Conservation (phyloP, 139 green algal species). For the Gonium pectorale region DNA sequence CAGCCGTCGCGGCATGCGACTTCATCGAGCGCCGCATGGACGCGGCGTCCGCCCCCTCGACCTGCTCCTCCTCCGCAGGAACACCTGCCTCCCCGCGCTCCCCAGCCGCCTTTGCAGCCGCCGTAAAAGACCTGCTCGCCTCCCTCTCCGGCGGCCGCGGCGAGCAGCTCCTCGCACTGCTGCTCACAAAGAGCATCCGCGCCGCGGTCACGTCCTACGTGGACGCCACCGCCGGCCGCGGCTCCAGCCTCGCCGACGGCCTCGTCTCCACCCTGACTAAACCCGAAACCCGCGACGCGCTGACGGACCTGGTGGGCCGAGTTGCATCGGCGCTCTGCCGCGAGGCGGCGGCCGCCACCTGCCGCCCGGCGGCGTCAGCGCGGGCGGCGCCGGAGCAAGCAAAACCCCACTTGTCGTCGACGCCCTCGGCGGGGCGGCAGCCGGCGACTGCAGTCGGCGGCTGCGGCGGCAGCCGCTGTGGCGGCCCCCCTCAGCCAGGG, state of each 20-base stretch:
- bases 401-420: too few species aligned
- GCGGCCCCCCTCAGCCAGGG: too few species aligned
- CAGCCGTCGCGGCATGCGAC: conserved; percentile 44
- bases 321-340: conserved; percentile 48
- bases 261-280: conserved; percentile 48
- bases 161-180: conserved; percentile 48
- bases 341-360: conserved; percentile 40
- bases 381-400: too few species aligned
- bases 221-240: conserved; percentile 47
- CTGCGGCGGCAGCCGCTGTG: not conserved
- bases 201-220: conserved; percentile 55
- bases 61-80: not conserved
- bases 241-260: conserved; percentile 60
- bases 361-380: not conserved
- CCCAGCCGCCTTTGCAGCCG: too few species aligned
- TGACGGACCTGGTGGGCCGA: conserved; percentile 53
- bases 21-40: conserved; percentile 55
- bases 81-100: too few species aligned
- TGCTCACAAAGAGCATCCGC: conserved; percentile 62
- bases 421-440: too few species aligned
- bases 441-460: not conserved
- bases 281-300: conserved; percentile 50
- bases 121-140: conserved; percentile 27
- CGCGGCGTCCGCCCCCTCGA: not conserved
- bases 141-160: conserved; percentile 53